A percentile compares a stretch with the other conserved stretches of the same genome.
phyloP scores from a whole-genome alignment of 257 asterid genomes.

The Penstemon newberryi region DNA sequence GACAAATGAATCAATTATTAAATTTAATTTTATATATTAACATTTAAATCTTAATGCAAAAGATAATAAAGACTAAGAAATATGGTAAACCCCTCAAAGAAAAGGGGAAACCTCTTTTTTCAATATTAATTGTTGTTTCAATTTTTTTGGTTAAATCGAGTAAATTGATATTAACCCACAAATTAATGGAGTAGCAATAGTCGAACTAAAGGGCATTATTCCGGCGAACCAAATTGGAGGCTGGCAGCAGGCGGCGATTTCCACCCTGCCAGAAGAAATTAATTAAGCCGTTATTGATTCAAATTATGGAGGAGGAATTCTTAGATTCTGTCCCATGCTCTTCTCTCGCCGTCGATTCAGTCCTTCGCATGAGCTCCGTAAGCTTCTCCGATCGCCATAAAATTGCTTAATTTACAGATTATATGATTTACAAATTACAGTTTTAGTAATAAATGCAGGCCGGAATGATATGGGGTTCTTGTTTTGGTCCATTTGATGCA shows the following conservation, averaged over 20 bases:
- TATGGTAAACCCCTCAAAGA: no score
- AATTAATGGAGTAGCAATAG: neutral
- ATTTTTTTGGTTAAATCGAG: no score
- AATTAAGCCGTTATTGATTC: neutral
- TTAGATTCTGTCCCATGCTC: conserved; percentile 62
- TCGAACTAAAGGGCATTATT: neutral
- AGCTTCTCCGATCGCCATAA: conserved; percentile 12
- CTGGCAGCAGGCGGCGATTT: no score
- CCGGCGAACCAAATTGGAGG: neutral
- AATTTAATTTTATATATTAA: no score
- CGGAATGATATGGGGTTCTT: conserved; percentile 86
- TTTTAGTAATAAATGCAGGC: conserved; percentile 49
- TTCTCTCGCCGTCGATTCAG: conserved; percentile 69
- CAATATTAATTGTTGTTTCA: no score
- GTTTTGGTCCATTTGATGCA: conserved; percentile 70
- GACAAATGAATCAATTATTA: no score
- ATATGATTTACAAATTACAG: neutral
- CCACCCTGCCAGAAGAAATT: neutral
- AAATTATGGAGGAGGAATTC: conserved; percentile 46
- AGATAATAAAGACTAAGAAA: no score
- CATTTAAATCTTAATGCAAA: no score
- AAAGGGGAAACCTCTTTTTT: no score
- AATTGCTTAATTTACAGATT: neutral
- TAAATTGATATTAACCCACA: no score
- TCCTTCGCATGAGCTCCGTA: conserved; percentile 65